Evolutionary conservation across 495 filamentous ascomycete species (phyloP), one percentile per base, ranked within the genome.

Genomic region (Zalerion maritima): DNA sequence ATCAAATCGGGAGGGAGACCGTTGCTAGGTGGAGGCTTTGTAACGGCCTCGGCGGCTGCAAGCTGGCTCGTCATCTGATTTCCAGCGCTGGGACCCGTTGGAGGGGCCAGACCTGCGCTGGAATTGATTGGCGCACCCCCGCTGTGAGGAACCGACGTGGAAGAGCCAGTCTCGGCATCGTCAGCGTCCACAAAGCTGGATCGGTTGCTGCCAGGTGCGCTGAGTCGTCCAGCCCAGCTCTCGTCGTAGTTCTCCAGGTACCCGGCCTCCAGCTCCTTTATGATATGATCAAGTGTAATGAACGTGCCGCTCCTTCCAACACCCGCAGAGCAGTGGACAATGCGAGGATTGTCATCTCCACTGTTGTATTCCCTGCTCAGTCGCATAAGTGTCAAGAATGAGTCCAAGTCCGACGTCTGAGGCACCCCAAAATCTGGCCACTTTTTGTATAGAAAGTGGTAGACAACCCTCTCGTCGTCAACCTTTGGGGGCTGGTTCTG

Each of bases 361-460:
- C 56, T 54, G 40, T 76, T 81, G 49, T 82, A 78, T 34, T 70
- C 67, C 22, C 72, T 69, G 3, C 83, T 87, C 19, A 85, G 52
- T 22, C 67, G 66, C 55, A 94, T 75, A 6, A 94, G 57, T 18
- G 78, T 66, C 12, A 94, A 66, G 24, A 99, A 73, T 18, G 77
- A 78, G 17, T 64, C 65, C 18, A 84, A 70, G 38, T 94, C 80
- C 13, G 77, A 69, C 14, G 79, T 70, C 43, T 79, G 76, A 0
- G 91, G 87, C 7, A 91, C 78, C 14, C 77, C 74, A 43, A 89
- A 92, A 54, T 99, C 89, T 19, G 89, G 83, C 89, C 91, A 99
- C 26, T 73, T 78, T 29, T 75, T 76, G 52, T 93, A 99, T 5
- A 94, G 66, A 26, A 91, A 75, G 52, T 99, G 89, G 71, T 73